Conservation (phyloP, 176 grass and related monocot genomes). For the Lolium multiflorum region DNA sequence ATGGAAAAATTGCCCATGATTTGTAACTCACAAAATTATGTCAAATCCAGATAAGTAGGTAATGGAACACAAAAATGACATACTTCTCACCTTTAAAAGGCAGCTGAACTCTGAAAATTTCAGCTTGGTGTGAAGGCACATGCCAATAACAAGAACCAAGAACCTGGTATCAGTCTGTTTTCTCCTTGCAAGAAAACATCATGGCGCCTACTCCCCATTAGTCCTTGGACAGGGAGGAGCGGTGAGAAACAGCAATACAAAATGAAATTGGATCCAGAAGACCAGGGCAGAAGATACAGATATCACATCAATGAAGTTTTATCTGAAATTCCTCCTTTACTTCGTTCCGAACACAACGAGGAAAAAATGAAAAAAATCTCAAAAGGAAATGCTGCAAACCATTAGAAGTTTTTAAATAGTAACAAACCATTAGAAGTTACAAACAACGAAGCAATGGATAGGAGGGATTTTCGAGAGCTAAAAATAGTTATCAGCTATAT, state of each 20-base stretch:
- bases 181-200: conserved; percentile 48
- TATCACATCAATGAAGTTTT: conserved; percentile 14
- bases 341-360: conserved; percentile 12
- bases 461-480: conserved; percentile 37
- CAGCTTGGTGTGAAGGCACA: conserved; percentile 42
- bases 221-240: conserved; percentile 17
- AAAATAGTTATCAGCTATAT: conserved; percentile 40
- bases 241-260: conserved; percentile 27
- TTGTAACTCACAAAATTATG: conserved; percentile 22
- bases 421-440: conserved; percentile 39
- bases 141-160: conserved; percentile 41
- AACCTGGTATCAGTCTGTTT: conserved; percentile 33
- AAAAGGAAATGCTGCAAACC: conserved; percentile 40
- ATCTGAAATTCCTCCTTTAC: conserved; percentile 19
- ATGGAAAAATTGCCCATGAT: not conserved
- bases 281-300: conserved; percentile 26
- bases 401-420: conserved; percentile 24
- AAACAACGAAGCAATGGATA: conserved; percentile 19
- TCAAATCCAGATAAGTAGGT: conserved; percentile 12
- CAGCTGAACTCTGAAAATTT: conserved; percentile 15
- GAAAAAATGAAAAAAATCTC: conserved; percentile 25
- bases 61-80: not conserved
- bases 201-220: conserved; percentile 41
- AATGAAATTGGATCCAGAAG: conserved; percentile 8
- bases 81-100: conserved; percentile 25